Conservation (phyloP, 2,329 filamentous ascomycete species). For the Didymosphaeria variabile region DNA sequence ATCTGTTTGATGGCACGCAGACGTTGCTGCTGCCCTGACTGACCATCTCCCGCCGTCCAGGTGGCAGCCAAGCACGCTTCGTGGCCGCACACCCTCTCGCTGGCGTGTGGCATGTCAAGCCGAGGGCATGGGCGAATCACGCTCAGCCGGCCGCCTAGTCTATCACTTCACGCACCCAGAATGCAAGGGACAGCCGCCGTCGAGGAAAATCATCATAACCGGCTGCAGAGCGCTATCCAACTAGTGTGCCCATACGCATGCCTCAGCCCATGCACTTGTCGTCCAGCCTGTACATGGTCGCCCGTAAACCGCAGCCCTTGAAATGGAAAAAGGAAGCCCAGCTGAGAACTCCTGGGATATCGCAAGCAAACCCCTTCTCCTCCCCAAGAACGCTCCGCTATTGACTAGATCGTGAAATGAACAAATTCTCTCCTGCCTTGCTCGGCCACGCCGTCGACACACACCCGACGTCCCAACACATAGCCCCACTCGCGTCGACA, state of each 20-base stretch:
- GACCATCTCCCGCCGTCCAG: not conserved
- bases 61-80: not conserved
- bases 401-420: slow-evolving; percentile 2
- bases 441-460: not conserved
- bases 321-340: slow-evolving; percentile 1
- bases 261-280: slow-evolving; percentile 4
- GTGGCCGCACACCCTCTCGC: not conserved
- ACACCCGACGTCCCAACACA: too few relatives aligned
- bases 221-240: slow-evolving; percentile 4
- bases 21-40: not conserved
- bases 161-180: not conserved
- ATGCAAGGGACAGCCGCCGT: slow-evolving; percentile 22
- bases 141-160: slow-evolving; percentile 1
- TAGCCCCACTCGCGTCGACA: too few relatives aligned
- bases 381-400: slow-evolving; percentile 4
- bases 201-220: slow-evolving; percentile 19
- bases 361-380: slow-evolving; percentile 21
- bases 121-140: too few relatives aligned
- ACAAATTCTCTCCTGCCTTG: not conserved
- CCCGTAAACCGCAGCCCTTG: not conserved
- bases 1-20: not conserved
- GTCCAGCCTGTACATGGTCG: not conserved
- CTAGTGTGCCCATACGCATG: slow-evolving; percentile 3
- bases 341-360: slow-evolving; percentile 35
- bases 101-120: not conserved